These are phyloP conservation scores for Aspergillus udagawae DNA, from an alignment of 2,329 filamentous ascomycete species.

Conservation along the genomic window DNA sequence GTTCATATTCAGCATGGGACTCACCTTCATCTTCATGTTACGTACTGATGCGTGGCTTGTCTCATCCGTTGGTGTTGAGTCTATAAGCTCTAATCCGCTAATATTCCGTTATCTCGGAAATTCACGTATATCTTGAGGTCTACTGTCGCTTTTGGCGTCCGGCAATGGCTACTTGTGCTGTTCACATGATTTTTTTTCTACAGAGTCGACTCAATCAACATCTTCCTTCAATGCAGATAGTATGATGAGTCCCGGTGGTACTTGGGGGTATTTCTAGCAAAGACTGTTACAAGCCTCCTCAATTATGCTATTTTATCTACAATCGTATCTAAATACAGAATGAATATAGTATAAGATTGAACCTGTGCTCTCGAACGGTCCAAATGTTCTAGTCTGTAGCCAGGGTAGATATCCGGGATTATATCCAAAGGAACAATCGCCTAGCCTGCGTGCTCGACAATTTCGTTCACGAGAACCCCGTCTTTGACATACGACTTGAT, in stretches of 20 bases:
- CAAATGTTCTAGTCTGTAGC: neutral
- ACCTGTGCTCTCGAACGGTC: neutral
- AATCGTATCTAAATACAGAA: neutral
- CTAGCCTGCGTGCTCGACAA: slow-evolving; percentile 88
- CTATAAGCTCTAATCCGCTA: neutral
- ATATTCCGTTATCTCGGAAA: neutral
- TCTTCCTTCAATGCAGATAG: neutral
- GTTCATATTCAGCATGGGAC: neutral
- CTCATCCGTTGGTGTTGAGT: neutral
- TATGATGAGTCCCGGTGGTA: neutral
- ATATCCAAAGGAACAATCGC: neutral
- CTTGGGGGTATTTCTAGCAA: neutral
- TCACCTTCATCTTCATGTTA: neutral
- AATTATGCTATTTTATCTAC: neutral
- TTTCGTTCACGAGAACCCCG: slow-evolving; percentile 80
- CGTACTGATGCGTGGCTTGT: neutral
- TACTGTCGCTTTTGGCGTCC: neutral
- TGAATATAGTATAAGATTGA: neutral
- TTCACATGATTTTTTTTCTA: neutral
- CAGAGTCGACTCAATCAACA: neutral
- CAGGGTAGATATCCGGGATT: neutral
- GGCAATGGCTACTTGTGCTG: neutral
- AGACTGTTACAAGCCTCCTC: neutral
- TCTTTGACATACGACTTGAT: slow-evolving; percentile 76
- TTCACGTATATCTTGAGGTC: neutral